Conservation (phyloP, 2,329 filamentous ascomycete species). For the Zasmidium angulare region DNA sequence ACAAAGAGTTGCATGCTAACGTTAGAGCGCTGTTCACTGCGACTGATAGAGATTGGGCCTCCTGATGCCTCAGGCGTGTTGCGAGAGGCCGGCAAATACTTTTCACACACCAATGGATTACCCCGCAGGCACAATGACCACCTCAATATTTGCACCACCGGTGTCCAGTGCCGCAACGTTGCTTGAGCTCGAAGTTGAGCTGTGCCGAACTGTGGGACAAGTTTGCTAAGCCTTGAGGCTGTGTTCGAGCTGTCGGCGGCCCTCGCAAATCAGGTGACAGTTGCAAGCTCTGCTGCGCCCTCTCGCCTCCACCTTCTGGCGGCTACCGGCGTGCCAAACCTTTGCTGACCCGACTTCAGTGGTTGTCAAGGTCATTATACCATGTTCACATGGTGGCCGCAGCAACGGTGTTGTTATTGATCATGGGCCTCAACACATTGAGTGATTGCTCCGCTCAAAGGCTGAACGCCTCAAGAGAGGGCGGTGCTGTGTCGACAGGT, state of each 20-base stretch:
- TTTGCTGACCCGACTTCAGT: not conserved
- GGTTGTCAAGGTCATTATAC: not conserved
- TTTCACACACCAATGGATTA: no score
- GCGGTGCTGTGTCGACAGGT: not conserved
- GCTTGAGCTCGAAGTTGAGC: not conserved
- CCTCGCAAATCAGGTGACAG: not conserved
- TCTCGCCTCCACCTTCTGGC: not conserved
- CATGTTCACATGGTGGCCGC: not conserved
- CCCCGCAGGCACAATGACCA: no score
- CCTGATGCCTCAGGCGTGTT: not conserved
- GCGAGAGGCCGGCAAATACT: not conserved
- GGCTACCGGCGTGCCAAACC: not conserved
- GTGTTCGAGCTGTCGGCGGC: not conserved
- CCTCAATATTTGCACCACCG: not conserved
- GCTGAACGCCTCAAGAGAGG: not conserved
- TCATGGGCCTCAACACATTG: not conserved
- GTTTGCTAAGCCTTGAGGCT: not conserved
- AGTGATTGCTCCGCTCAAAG: not conserved
- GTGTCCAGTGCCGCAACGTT: no score
- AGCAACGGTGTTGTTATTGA: not conserved
- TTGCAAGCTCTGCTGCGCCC: slow-evolving; percentile 1
- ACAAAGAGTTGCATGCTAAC: slow-evolving; percentile 29
- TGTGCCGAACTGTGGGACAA: not conserved
- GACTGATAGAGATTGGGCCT: slow-evolving; percentile 33
- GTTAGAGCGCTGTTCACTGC: slow-evolving; percentile 35